These are phyloP conservation scores for Stemphylium vesicarium DNA, from an alignment of 2,329 filamentous ascomycete species.

Conservation along the genomic window DNA sequence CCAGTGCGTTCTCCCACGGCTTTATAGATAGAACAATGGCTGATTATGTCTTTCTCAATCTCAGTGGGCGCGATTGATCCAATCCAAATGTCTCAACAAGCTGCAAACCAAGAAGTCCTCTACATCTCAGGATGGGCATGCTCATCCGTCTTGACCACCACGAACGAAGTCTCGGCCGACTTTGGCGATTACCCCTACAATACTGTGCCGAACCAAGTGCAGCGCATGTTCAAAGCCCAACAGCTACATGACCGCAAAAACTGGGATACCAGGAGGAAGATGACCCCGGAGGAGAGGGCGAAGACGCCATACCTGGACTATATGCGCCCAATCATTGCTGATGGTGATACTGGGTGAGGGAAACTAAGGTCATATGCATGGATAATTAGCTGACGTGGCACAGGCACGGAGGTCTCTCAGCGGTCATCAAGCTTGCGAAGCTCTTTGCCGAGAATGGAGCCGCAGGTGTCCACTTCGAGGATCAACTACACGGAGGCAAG, in stretches of 20 bases:
- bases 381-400: slow-evolving; percentile 20
- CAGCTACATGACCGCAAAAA: slow-evolving; percentile 96
- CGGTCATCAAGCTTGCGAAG: slow-evolving; percentile 95
- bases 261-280: slow-evolving; percentile 81
- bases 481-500: slow-evolving; percentile 96
- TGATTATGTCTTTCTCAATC: slow-evolving; percentile 27
- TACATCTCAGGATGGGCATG: slow-evolving; percentile 98
- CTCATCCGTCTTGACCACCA: slow-evolving; percentile 88
- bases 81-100: slow-evolving; percentile 99
- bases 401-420: slow-evolving; percentile 86
- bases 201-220: slow-evolving; percentile 97
- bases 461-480: slow-evolving; percentile 95
- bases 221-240: slow-evolving; percentile 94
- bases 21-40: slow-evolving; percentile 34
- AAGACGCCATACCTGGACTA: slow-evolving; percentile 88
- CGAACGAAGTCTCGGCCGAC: slow-evolving; percentile 96
- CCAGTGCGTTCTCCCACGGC: slow-evolving; percentile 65
- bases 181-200: slow-evolving; percentile 99
- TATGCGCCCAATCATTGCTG: slow-evolving; percentile 90
- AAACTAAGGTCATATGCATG: accelerated
- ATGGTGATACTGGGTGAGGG: slow-evolving; percentile 81
- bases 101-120: slow-evolving; percentile 90
- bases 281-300: slow-evolving; percentile 74
- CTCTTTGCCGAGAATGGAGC: slow-evolving; percentile 97
- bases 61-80: slow-evolving; percentile 96